Percentiles rank a stretch among this genome's conserved stretches.
Conservation (phyloP, 768 basidiomycete genomes). For the Panellus pusillus region DNA sequence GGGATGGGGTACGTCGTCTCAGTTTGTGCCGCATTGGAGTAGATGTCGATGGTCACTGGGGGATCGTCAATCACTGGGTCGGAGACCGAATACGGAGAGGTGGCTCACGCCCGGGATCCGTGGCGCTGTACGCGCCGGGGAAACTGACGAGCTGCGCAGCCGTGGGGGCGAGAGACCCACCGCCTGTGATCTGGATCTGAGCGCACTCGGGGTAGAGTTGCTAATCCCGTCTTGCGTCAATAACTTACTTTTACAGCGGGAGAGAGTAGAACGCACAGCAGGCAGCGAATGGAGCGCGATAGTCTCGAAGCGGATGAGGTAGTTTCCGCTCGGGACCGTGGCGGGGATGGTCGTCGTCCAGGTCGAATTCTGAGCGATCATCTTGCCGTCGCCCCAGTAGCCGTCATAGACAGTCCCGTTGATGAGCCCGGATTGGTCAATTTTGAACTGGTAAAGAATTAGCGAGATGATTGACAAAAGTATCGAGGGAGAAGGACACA, state of each 20-base stretch:
- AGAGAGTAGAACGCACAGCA: slow-evolving; percentile 37
- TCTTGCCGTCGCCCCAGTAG: slow-evolving; percentile 42
- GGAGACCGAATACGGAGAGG: not conserved
- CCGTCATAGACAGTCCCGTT: slow-evolving; percentile 41
- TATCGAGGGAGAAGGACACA: slow-evolving; percentile 17
- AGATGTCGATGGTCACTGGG: slow-evolving; percentile 41
- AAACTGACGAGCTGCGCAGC: slow-evolving; percentile 46
- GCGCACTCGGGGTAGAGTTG: slow-evolving; percentile 72
- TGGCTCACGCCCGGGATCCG: slow-evolving; percentile 43
- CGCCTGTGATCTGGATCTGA: slow-evolving; percentile 42
- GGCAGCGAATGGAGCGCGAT: slow-evolving; percentile 52
- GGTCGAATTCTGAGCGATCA: slow-evolving; percentile 44
- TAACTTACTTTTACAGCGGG: not conserved
- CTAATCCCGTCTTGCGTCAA: slow-evolving; percentile 24
- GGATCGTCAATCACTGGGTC: slow-evolving; percentile 24
- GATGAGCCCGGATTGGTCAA: slow-evolving; percentile 47
- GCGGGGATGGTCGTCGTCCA: slow-evolving; percentile 48
- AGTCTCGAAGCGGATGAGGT: slow-evolving; percentile 51
- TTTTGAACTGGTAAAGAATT: slow-evolving; percentile 38
- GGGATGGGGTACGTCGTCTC: slow-evolving; percentile 42
- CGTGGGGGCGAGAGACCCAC: slow-evolving; percentile 40
- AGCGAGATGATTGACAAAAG: not conserved
- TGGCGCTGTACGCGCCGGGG: slow-evolving; percentile 46
- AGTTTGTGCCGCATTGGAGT: slow-evolving; percentile 38
- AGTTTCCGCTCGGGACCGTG: slow-evolving; percentile 43